These are phyloP conservation scores for Camillea tinctor DNA, from an alignment of 2,329 filamentous ascomycete species.

Conservation along the genomic window DNA sequence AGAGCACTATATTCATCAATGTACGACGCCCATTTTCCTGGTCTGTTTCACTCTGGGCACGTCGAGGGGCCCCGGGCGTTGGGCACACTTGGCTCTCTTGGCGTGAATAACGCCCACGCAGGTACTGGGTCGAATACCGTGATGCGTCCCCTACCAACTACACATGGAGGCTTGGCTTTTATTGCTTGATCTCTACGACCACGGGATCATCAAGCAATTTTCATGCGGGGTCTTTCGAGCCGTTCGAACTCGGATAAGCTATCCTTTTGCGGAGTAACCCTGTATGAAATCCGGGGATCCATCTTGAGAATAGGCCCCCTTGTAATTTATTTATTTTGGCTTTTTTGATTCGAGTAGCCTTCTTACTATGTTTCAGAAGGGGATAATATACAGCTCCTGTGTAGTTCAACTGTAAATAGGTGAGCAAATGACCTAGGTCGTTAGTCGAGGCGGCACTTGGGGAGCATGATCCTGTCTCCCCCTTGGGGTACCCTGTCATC, in stretches of 20 bases:
- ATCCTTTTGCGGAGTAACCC: constrained; percentile 25
- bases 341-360: neutral
- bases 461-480: neutral
- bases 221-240: constrained; percentile 6
- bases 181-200: neutral
- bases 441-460: neutral
- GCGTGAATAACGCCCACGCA: neutral
- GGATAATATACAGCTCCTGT: neutral
- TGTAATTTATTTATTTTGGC: neutral
- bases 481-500: neutral
- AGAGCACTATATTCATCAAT: neutral
- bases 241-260: neutral
- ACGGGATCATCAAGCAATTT: neutral
- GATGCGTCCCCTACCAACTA: neutral
- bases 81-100: neutral
- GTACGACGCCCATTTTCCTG: neutral
- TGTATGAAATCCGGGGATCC: constrained; percentile 16
- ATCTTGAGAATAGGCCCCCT: constrained; percentile 2
- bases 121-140: neutral
- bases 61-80: neutral
- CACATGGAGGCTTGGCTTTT: neutral
- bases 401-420: neutral
- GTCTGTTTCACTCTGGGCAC: neutral
- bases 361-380: neutral
- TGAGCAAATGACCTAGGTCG: neutral